phyloP scores from a whole-genome alignment of 75 land plant species.

The Isoetes taiwanensis region DNA sequence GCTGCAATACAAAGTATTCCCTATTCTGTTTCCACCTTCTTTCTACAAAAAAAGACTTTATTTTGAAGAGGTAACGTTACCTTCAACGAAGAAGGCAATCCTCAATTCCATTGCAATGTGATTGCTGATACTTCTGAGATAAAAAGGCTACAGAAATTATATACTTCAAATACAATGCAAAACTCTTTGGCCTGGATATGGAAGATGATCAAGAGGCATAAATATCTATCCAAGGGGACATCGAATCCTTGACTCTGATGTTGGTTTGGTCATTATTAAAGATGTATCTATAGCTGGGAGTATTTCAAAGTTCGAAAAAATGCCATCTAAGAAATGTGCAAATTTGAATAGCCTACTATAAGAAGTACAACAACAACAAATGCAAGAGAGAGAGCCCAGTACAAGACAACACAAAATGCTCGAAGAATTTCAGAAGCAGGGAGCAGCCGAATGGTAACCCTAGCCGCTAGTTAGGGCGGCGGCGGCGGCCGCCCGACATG shows the following conservation, averaged over 20 bases:
- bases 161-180: conserved; percentile 17
- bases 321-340: no score
- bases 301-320: conserved; percentile 15
- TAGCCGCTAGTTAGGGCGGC: no score
- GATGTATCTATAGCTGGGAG: conserved; percentile 21
- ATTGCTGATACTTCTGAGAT: no score
- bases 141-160: conserved; percentile 32
- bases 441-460: no score
- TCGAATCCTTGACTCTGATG: conserved; percentile 13
- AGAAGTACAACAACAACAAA: no score
- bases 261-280: conserved; percentile 32
- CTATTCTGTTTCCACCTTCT: conserved; percentile 24
- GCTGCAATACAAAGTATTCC: conserved; percentile 30
- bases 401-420: no score
- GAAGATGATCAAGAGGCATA: conserved; percentile 17
- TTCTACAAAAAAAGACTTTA: conserved; percentile 18
- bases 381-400: no score
- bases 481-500: no score
- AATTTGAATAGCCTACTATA: no score
- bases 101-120: no score
- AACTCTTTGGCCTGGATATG: conserved; percentile 36
- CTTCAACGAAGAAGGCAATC: no score
- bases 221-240: conserved; percentile 26
- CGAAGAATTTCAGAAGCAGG: no score
- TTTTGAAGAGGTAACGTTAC: conserved; percentile 26